Evolutionary conservation across 352 stramenopile species (phyloP).

Genomic region (Phytopythium aichiense): DNA sequence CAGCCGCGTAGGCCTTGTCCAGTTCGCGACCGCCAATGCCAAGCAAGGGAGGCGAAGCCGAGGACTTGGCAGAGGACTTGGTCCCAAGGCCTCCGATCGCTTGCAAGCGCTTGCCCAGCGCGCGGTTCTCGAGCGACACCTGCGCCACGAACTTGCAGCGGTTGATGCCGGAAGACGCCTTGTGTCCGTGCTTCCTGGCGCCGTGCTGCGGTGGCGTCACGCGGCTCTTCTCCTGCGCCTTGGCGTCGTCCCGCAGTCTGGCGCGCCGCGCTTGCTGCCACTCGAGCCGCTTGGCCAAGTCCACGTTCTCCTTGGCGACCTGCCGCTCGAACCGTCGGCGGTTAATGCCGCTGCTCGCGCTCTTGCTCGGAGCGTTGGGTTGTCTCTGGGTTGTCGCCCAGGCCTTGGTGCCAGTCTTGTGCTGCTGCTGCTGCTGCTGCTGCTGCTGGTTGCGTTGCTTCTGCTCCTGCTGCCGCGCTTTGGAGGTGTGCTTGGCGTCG

Average conservation of each 20-base stretch:
- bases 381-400: neutral
- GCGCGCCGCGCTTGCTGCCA: constrained; percentile 28
- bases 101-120: constrained; percentile 43
- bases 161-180: constrained; percentile 61
- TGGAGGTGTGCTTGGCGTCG: neutral
- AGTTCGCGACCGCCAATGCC: constrained; percentile 17
- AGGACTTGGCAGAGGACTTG: neutral
- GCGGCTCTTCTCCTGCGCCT: constrained; percentile 37
- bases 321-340: constrained; percentile 49
- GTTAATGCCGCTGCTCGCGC: constrained; percentile 60
- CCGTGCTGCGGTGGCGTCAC: constrained; percentile 32
- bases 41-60: neutral
- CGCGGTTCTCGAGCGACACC: constrained; percentile 47
- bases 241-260: constrained; percentile 21
- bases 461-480: neutral
- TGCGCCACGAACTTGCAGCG: constrained; percentile 50
- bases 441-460: neutral
- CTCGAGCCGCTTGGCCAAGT: constrained; percentile 48
- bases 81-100: constrained; percentile 22
- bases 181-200: constrained; percentile 39
- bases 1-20: constrained; percentile 39
- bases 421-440: neutral
- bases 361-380: constrained; percentile 6
- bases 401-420: neutral
- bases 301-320: constrained; percentile 50